Base-by-base conservation (phyloP, 176 grass and related monocot genomes). In the Panicum miliaceum region DNA sequence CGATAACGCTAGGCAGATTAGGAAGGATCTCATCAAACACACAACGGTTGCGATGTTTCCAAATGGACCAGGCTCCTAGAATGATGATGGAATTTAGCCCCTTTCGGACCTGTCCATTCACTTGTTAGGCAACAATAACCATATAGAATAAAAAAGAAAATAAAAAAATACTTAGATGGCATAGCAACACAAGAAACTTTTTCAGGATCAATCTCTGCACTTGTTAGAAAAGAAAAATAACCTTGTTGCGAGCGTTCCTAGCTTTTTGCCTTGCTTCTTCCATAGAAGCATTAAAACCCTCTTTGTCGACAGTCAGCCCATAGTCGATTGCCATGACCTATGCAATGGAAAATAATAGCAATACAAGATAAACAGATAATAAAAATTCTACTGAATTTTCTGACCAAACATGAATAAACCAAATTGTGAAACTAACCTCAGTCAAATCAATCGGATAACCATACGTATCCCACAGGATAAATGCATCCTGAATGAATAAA, bases 371-470 rank as follows among this genome's bases (percentile, higher is more conserved):
- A 87, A 73, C 15, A 50, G 9, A 48, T 45, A 86, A 58, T 40
- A 47, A 82, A 62, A 29, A 16, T 37, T 59, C 1, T n/a, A 56
- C 18, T 43, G 14, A 48, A 65, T 82, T 61, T 71, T 62, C 76
- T 65, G 54, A 36, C 25, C 10, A 86, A 73, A 79, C 47, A 43
- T 36, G 58, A 88, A 56, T 32, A 47, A 71, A 32, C 16, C 14
- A 68, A 50, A 79, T 23, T 45, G 9, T 70, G 51, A 81, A 81
- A 86, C 85, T 88, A 75, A 98, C 96, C 92, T 98, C 91, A 52
- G 96, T 95, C 82, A 98, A 91, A 90, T 98, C 96, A 86, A 98
- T 88, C 36, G 96, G 96, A 85, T 95, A 98, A 36, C 96, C 96
- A 74, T 93, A 98, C 0, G 93, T 98, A 66, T 95, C 93, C 96